phyloP scores from a whole-genome alignment of 2,329 filamentous ascomycete species.

The Endoconidiophora laricicola region DNA sequence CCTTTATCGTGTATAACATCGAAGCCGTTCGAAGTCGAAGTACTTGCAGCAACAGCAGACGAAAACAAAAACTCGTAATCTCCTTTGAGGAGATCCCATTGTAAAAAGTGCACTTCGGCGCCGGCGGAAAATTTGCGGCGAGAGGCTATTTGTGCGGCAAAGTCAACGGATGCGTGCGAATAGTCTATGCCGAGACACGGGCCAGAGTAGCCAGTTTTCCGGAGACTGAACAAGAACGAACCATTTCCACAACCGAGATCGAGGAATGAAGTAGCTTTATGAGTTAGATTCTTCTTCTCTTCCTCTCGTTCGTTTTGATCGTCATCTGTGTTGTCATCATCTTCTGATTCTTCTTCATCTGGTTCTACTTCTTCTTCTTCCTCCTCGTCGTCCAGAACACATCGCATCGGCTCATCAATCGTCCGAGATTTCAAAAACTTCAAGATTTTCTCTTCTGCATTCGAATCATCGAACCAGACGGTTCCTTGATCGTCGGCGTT shows the following conservation, averaged over 20 bases:
- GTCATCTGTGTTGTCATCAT: slow-evolving; percentile 13
- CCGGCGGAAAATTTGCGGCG: slow-evolving; percentile 14
- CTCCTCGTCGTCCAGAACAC: slow-evolving; percentile 14
- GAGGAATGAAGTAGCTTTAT: slow-evolving; percentile 35
- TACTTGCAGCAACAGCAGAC: slow-evolving; percentile 13
- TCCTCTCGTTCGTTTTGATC: slow-evolving; percentile 12
- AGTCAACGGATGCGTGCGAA: slow-evolving; percentile 52
- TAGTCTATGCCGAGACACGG: slow-evolving; percentile 80
- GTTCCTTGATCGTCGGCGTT: slow-evolving; percentile 71
- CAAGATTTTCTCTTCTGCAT: slow-evolving; percentile 68
- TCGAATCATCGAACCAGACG: slow-evolving; percentile 90
- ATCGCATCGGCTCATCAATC: neutral
- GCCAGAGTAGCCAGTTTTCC: slow-evolving; percentile 46
- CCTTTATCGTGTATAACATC: slow-evolving; percentile 95
- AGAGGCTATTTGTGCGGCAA: slow-evolving; percentile 49
- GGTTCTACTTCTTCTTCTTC: slow-evolving; percentile 12
- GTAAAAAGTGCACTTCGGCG: slow-evolving; percentile 25
- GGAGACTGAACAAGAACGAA: slow-evolving; percentile 65
- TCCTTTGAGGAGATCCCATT: slow-evolving; percentile 48
- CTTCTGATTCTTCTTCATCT: slow-evolving; percentile 15
- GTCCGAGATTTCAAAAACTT: slow-evolving; percentile 36
- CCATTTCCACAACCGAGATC: slow-evolving; percentile 94
- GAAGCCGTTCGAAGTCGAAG: slow-evolving; percentile 36
- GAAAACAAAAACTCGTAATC: slow-evolving; percentile 21
- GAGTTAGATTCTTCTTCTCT: slow-evolving; percentile 21